Percentiles rank a stretch among this genome's conserved stretches.
Conservation (phyloP, 352 stramenopile species). For the Globisporangium apiculatum region DNA sequence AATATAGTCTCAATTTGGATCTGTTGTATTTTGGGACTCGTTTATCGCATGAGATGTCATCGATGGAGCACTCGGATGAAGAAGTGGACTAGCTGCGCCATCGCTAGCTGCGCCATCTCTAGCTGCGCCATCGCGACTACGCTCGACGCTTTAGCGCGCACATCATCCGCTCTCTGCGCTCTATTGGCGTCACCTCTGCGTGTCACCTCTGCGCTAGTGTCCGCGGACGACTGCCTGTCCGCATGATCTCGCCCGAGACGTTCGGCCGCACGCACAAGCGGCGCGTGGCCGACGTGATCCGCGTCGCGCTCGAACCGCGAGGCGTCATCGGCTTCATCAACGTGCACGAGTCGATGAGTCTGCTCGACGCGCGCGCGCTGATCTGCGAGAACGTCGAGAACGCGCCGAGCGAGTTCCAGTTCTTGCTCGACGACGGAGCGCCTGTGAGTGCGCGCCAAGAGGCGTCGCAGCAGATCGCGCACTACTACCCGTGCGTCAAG, state of each 20-base stretch:
- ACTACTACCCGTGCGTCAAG: constrained; percentile 65
- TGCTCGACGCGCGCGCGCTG: constrained; percentile 45
- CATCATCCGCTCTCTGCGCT: too few relatives aligned
- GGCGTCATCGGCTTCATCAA: constrained; percentile 76
- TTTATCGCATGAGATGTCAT: too few relatives aligned
- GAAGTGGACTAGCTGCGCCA: too few relatives aligned
- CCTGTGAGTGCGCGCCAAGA: constrained; percentile 60
- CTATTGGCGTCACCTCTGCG: too few relatives aligned
- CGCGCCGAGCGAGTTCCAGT: constrained; percentile 57
- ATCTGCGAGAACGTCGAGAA: constrained; percentile 72
- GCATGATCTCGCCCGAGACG: constrained; percentile 50
- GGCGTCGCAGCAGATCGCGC: constrained; percentile 40
- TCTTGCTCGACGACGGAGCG: constrained; percentile 55
- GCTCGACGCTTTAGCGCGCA: too few relatives aligned
- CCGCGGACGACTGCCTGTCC: too few relatives aligned
- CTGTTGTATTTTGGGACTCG: too few relatives aligned
- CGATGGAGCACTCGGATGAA: too few relatives aligned
- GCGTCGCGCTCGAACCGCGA: constrained; percentile 49
- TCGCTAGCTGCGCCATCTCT: too few relatives aligned
- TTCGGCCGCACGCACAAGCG: constrained; percentile 38
- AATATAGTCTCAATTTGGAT: too few relatives aligned
- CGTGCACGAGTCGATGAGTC: constrained; percentile 52
- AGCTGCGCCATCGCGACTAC: too few relatives aligned
- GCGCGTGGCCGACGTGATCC: constrained; percentile 47
- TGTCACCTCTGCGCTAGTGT: too few relatives aligned